phyloP scores from a whole-genome alignment of 2,329 filamentous ascomycete genomes.

The Epicoccum sorghinum region DNA sequence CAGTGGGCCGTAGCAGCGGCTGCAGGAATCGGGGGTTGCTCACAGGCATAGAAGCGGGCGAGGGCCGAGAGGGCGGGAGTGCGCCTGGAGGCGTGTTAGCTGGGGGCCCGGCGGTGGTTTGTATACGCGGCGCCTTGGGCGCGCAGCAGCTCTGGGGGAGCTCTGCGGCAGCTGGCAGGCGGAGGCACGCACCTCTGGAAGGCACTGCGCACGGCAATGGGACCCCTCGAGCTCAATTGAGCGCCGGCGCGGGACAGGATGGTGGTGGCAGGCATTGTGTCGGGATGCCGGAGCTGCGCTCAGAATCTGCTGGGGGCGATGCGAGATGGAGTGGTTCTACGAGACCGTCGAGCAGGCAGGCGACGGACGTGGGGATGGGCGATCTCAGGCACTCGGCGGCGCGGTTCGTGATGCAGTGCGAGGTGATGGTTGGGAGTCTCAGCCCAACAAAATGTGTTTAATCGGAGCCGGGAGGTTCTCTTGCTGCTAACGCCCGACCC shows the following conservation, averaged over 20 bases:
- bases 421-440: slow-evolving; percentile 26
- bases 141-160: neutral
- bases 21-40: slow-evolving; percentile 48
- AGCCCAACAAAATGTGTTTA: slow-evolving; percentile 43
- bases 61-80: slow-evolving; percentile 64
- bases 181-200: slow-evolving; percentile 46
- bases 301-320: slow-evolving; percentile 16
- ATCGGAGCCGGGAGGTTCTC: slow-evolving; percentile 11
- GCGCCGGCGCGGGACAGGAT: slow-evolving; percentile 53
- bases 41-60: slow-evolving; percentile 71
- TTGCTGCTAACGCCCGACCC: slow-evolving; percentile 11
- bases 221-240: slow-evolving; percentile 50
- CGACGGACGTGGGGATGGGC: slow-evolving; percentile 26
- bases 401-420: slow-evolving; percentile 19
- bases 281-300: slow-evolving; percentile 39
- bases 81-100: slow-evolving; percentile 46
- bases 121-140: neutral
- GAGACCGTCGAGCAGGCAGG: slow-evolving; percentile 19
- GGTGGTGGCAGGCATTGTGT: slow-evolving; percentile 61
- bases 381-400: slow-evolving; percentile 9
- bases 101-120: neutral
- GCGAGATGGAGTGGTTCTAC: slow-evolving; percentile 29
- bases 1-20: slow-evolving; percentile 30
- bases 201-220: slow-evolving; percentile 54
- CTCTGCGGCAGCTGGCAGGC: slow-evolving; percentile 14